Base-by-base conservation (phyloP, 148 eudicot genomes). In the Nepenthes mirabilis region DNA sequence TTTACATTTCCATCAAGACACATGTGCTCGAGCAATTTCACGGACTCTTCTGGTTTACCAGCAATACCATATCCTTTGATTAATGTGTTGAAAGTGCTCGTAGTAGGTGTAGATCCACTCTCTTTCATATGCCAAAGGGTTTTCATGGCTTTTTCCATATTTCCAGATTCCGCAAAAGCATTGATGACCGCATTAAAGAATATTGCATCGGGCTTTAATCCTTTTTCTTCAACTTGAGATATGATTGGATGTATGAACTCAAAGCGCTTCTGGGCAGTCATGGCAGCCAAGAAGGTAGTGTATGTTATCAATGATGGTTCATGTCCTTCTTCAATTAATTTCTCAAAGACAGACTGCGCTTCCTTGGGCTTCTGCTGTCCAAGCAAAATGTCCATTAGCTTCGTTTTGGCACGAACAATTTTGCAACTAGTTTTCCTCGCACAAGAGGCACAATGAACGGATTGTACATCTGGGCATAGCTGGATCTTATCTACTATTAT, bases 291-390 rank as follows among this genome's bases (percentile, higher is more conserved):
- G 34, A 86, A 82, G 55, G 88, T 86, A 34, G 88, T 86, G 82
- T 78, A 86, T 54, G 94, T 80, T 68, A 83, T 72, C 40, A 86
- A 73, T n/a, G 94, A 80, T 48, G 94, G 94, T 53, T 34, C 68
- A 55, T 86, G 94, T 47, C 94, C 94, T 37, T 68, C 75, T 59
- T 72, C 67, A 56, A 80, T 72, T 67, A 86, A 55, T 67, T 74
- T 77, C 47, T 75, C 69, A 52, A 86, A 86, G 40, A 81, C 66
- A 34, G 66, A 59, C 36, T 37, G 79, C 11, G 73, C 80, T 48
- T 86, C 88, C 37, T 79, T 73, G n/a, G 88, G 74, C 61, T 79
- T 83, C 69, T 82, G 82, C 47, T 72, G 71, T 47, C 81, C 80
- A 53, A 81, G 65, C 67, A 86, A 65, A 51, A 76, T 75, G 70